Base-by-base conservation (phyloP, 176 grass and related monocot species). In the Guadua angustifolia region DNA sequence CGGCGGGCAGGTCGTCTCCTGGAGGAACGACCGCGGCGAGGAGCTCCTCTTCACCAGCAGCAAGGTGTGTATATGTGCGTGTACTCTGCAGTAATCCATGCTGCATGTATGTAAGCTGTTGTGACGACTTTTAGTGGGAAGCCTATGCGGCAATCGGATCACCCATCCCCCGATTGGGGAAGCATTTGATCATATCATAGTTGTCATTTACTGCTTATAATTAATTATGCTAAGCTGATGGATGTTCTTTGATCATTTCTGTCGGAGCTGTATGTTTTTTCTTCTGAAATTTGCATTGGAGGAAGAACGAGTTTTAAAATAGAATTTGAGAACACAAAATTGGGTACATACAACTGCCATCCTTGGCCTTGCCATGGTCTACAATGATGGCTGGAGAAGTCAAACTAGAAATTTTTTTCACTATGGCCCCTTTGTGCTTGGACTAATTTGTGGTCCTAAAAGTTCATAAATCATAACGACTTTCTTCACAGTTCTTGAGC, bases 1-100 rank as follows among this genome's bases (percentile, higher is more conserved):
- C 85, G 95, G 95, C 71, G 95, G 91, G 5, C 95, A 98, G 79
- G 91, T 98, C 71, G 72, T 92, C 85, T 98, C 95, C 33, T 98
- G 95, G 95, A 93, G 44, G 86, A 98, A 93, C 85, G 93, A 98
- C 72, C 89, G 86, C 47, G 95, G 93, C 22, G 91, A 98, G 85
- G 95, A 98, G 60, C 89, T 93, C 43, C 88, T 98, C 68, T 98
- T 98, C 90, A 98, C 95, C 72, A 98, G 95, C 87, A 93, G 91
- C 73, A 98, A 95, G 93, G 95, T 98, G 61, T 35, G 9, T 7
- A 29, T 15, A 29, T 36, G 4, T 39, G 35, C 4, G 35, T 36
- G 39, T 9, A 21, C 15, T 26, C 29, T 84, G 46, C 11, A 26
- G 44, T 36, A 45, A 3, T 45, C 46, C 70, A 13, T 75, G 43